These are phyloP conservation scores for Podospora didyma DNA, from an alignment of 495 filamentous ascomycete species.

Conservation along the genomic window DNA sequence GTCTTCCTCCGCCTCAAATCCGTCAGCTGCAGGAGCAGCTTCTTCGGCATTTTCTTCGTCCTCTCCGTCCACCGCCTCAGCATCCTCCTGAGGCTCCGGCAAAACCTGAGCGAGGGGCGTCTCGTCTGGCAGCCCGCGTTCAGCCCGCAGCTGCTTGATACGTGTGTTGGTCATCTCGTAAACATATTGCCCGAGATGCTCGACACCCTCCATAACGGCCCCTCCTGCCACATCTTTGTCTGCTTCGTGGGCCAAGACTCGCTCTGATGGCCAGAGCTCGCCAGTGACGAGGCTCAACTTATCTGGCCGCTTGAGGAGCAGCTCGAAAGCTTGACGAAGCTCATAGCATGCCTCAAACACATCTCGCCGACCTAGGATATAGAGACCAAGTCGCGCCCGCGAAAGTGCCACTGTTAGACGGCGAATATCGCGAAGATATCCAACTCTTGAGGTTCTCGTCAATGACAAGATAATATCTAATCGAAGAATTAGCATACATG, in stretches of 20 bases:
- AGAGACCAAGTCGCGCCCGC: slow-evolving; percentile 85
- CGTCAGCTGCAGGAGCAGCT: slow-evolving; percentile 13
- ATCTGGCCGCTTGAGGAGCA: slow-evolving; percentile 65
- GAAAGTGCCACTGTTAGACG: slow-evolving; percentile 96
- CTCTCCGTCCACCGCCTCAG: slow-evolving; percentile 37
- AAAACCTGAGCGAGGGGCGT: slow-evolving; percentile 8
- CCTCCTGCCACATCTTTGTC: slow-evolving; percentile 46
- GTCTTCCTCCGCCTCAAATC: slow-evolving; percentile 29
- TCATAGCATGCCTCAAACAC: slow-evolving; percentile 90
- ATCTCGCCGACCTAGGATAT: slow-evolving; percentile 84
- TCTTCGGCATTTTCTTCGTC: slow-evolving; percentile 32
- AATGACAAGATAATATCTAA: slow-evolving; percentile 89
- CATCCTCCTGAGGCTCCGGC: slow-evolving; percentile 38
- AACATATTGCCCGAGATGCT: slow-evolving; percentile 95
- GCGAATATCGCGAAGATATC: slow-evolving; percentile 89
- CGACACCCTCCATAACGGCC: slow-evolving; percentile 78
- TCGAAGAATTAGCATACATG: slow-evolving; percentile 8
- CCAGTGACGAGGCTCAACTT: slow-evolving; percentile 76
- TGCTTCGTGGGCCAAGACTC: slow-evolving; percentile 54
- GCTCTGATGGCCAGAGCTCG: slow-evolving; percentile 76
- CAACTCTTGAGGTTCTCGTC: slow-evolving; percentile 81
- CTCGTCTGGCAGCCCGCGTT: slow-evolving; percentile 32
- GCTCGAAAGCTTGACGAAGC: slow-evolving; percentile 77
- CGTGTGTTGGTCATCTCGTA: slow-evolving; percentile 93
- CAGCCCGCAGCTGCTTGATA: slow-evolving; percentile 49